These are phyloP conservation scores for Russula sp. DNA, from an alignment of 768 basidiomycete species.

Conservation along the genomic window DNA sequence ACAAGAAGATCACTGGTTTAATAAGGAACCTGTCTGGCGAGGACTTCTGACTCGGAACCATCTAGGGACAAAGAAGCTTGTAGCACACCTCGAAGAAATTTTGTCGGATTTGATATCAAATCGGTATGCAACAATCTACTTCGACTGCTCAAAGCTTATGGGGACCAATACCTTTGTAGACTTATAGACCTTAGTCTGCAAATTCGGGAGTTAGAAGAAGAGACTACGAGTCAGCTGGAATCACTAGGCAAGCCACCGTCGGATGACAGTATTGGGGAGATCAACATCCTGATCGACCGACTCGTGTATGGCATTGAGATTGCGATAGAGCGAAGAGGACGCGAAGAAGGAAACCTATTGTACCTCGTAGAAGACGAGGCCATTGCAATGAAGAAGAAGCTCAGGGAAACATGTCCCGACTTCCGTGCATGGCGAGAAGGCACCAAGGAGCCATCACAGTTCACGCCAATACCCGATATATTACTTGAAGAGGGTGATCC, in stretches of 20 bases:
- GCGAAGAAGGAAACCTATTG: slow-evolving; percentile 31
- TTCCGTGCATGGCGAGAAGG: slow-evolving; percentile 21
- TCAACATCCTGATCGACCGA: slow-evolving; percentile 44
- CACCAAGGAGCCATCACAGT: too few species aligned
- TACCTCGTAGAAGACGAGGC: slow-evolving; percentile 18
- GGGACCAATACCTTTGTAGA: slow-evolving; percentile 36
- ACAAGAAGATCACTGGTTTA: slow-evolving; percentile 6
- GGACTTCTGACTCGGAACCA: not conserved
- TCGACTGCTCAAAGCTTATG: not conserved
- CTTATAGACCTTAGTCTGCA: slow-evolving; percentile 58
- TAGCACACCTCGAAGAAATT: slow-evolving; percentile 11
- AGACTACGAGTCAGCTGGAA: slow-evolving; percentile 33
- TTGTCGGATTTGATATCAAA: slow-evolving; percentile 8
- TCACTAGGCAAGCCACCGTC: slow-evolving; percentile 52
- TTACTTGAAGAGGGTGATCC: slow-evolving; percentile 8
- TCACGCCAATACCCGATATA: not conserved
- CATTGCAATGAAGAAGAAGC: not conserved
- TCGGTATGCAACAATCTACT: not conserved
- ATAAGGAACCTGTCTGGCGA: not conserved
- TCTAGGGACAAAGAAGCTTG: slow-evolving; percentile 13
- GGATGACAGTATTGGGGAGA: slow-evolving; percentile 51
- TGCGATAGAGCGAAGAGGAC: slow-evolving; percentile 49
- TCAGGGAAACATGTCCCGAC: slow-evolving; percentile 23
- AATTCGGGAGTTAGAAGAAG: slow-evolving; percentile 42
- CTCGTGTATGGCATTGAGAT: slow-evolving; percentile 46